Conservation (phyloP, 805 yeast species). For the Jamesozyma piceae region DNA sequence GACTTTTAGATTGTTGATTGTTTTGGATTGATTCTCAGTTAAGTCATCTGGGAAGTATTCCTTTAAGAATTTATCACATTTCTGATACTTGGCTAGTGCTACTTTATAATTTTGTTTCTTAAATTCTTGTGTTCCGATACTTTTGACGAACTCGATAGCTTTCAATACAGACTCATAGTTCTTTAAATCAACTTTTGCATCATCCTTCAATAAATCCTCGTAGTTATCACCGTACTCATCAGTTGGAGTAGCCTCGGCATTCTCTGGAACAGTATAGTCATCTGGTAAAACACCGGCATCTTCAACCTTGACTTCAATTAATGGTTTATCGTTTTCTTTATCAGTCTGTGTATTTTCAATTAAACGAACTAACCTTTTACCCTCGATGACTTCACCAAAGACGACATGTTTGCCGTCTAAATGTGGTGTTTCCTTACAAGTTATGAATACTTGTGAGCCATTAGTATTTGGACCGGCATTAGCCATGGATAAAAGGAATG, state of each 20-base stretch:
- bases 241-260: conserved; percentile 38
- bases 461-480: conserved; percentile 93
- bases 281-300: conserved; percentile 71
- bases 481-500: conserved; percentile 91
- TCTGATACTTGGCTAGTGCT: conserved; percentile 61
- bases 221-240: conserved; percentile 83
- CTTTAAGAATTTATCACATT: conserved; percentile 59
- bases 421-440: conserved; percentile 90
- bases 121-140: conserved; percentile 66
- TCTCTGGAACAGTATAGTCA: conserved; percentile 41
- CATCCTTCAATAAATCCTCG: conserved; percentile 69
- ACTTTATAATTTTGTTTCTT: conserved; percentile 49
- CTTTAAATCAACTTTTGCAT: conserved; percentile 50
- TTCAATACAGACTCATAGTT: conserved; percentile 57
- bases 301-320: conserved; percentile 55
- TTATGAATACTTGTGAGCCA: conserved; percentile 91
- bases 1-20: conserved; percentile 45
- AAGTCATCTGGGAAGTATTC: conserved; percentile 58
- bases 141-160: conserved; percentile 59
- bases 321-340: conserved; percentile 61
- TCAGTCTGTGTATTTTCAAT: conserved; percentile 63
- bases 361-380: conserved; percentile 69
- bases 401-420: conserved; percentile 94
- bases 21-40: conserved; percentile 42
- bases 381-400: conserved; percentile 79